phyloP scores from a whole-genome alignment of 257 asterid species.

The Jacaranda mimosifolia region DNA sequence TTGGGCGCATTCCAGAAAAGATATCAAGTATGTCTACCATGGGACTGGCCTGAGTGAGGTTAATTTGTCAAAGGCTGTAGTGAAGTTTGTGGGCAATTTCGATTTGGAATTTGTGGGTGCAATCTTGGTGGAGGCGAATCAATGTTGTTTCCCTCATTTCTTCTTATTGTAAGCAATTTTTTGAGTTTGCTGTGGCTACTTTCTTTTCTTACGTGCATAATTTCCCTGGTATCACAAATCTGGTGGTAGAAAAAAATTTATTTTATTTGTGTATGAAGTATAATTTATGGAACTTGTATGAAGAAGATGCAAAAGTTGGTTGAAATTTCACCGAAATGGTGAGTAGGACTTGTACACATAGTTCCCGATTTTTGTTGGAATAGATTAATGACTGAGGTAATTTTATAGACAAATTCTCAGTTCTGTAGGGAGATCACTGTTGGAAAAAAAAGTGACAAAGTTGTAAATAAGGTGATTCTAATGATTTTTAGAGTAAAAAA shows the following conservation, averaged over 20 bases:
- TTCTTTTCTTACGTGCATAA: not conserved
- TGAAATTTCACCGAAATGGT: not conserved
- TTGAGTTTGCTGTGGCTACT: slow-evolving; percentile 20
- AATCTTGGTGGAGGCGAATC: slow-evolving; percentile 81
- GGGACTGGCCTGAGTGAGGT: slow-evolving; percentile 63
- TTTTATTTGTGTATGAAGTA: not conserved
- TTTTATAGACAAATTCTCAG: not conserved
- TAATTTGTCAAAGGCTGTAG: slow-evolving; percentile 58
- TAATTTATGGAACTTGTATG: not conserved
- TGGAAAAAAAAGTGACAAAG: not conserved
- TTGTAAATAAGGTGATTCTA: not conserved
- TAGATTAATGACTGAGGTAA: not conserved
- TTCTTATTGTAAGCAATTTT: slow-evolving; percentile 53
- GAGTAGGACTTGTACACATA: not conserved
- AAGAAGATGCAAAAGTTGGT: not conserved
- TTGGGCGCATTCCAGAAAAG: no score
- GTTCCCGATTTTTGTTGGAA: not conserved
- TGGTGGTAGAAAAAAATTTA: not conserved
- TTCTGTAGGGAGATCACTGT: not conserved
- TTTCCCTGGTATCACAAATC: not conserved
- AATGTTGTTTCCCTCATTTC: slow-evolving; percentile 62
- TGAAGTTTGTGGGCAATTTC: slow-evolving; percentile 53
- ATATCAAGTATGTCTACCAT: no score
- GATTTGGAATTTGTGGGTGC: slow-evolving; percentile 80
- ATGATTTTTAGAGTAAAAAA: not conserved